Evolutionary conservation across 1,284 basidiomycete species (phyloP), one percentile per base, ranked within the genome.

Genomic region (Uromyces viciae-fabae): DNA sequence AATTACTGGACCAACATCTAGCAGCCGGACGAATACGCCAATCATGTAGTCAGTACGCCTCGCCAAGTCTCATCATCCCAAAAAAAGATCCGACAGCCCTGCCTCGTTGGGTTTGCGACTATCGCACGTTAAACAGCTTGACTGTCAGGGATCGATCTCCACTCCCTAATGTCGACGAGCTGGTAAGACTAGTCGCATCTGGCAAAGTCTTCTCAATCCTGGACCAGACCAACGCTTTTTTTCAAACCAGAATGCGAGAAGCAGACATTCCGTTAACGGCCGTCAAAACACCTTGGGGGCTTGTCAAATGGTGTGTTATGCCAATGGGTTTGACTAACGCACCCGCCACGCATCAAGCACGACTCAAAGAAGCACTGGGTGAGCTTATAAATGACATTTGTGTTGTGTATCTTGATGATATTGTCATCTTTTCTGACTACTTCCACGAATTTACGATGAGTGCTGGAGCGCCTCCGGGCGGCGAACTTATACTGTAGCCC

Each of bases 321-420:
- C 87, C 86, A 0, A 87, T 88, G 71, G 86, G 88, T 0, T 83
- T 88, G 2, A 86, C 85, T 60, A 88, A 88, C 81, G 86, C 86
- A 0, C 87, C 87, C 0, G 84, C 86, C 0, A 64, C 58, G 2
- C 58, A 43, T 38, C 74, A 76, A 46, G 80, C 74, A n/a, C 81
- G 85, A 40, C 15, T 64, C 11, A 31, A 76, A 62, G 54, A 64
- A 43, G 76, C 81, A 19, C 74, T 84, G 86, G 60, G 60, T 73
- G 0, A 83, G 84, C 75, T 62, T 84, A 28, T 79, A 85, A 2
- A 86, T 74, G 38, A 75, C 1, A 82, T 81, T 62, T 82, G 85
- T 8, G 73, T 86, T 17, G 80, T 85, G 28, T 86, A 86, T 62
- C 14, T 75, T 5, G 56, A 75, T 36, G 56, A 75, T 43, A 75